Evolutionary conservation across 1,139 yeast genomes (phyloP).

Genomic region (Yamadazyma atmosphaerica): DNA sequence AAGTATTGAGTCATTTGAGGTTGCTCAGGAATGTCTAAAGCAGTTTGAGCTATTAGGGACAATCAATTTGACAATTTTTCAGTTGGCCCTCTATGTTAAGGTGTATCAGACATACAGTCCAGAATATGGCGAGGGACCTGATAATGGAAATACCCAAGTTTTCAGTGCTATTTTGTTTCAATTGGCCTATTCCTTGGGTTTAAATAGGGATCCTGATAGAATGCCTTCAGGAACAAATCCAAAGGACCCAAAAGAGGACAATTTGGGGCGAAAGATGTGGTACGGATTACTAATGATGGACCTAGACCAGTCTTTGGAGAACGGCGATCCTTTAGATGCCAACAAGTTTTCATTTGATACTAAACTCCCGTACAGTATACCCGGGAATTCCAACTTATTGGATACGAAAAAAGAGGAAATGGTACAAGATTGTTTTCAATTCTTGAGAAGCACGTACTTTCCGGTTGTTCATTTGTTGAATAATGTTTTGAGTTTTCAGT

Average conservation of each 20-base stretch:
- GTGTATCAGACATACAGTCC: constrained; percentile 43
- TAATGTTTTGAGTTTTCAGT: constrained; percentile 12
- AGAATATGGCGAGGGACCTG: constrained; percentile 50
- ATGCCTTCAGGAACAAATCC: background rate
- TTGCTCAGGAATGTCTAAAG: constrained; percentile 37
- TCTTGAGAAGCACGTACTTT: constrained; percentile 11
- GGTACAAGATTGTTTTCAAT: constrained; percentile 11
- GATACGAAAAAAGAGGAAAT: constrained; percentile 27
- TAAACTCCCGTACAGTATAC: constrained; percentile 22
- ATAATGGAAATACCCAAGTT: constrained; percentile 49
- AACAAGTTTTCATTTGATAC: constrained; percentile 34
- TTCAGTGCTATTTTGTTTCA: constrained; percentile 40
- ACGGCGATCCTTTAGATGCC: constrained; percentile 39
- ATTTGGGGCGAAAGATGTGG: constrained; percentile 29
- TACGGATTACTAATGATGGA: constrained; percentile 29
- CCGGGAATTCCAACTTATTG: constrained; percentile 23
- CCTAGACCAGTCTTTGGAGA: constrained; percentile 32
- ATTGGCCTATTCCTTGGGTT: constrained; percentile 45
- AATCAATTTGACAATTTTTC: constrained; percentile 49
- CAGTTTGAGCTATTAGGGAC: constrained; percentile 36
- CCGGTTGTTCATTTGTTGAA: constrained; percentile 14
- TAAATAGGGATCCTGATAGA: constrained; percentile 41
- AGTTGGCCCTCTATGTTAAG: constrained; percentile 42
- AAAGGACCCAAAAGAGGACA: constrained; percentile 27
- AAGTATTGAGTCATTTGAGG: constrained; percentile 22